Conservation (phyloP, 805 yeast genomes). For the Candida ponderosae region DNA sequence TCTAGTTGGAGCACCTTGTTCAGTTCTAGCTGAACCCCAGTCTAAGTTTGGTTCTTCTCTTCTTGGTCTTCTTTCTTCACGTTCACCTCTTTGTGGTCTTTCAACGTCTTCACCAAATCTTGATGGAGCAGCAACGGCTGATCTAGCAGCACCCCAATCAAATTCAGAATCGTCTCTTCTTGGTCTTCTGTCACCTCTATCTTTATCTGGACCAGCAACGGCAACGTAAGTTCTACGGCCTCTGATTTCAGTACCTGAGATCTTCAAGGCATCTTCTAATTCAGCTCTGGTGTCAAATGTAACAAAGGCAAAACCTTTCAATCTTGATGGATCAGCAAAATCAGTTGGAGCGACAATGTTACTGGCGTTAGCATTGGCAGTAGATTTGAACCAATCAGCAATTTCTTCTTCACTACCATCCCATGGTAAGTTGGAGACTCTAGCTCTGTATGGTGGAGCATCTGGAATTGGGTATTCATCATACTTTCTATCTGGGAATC, state of each 20-base stretch:
- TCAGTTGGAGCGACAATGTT: conserved; percentile 73
- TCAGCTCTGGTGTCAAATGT: conserved; percentile 74
- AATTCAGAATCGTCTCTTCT: conserved; percentile 30
- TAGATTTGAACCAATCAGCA: conserved; percentile 51
- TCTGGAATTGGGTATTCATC: conserved; percentile 80
- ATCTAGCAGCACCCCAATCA: conserved; percentile 39
- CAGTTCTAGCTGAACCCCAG: conserved; percentile 46
- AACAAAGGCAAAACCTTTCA: conserved; percentile 85
- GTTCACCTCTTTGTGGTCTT: conserved; percentile 20
- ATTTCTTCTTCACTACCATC: conserved; percentile 63
- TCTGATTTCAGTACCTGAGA: conserved; percentile 61
- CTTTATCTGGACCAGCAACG: conserved; percentile 67
- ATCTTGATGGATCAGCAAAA: conserved; percentile 47
- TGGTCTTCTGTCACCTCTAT: conserved; percentile 18
- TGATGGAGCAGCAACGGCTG: conserved; percentile 17
- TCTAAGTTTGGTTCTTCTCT: conserved; percentile 38
- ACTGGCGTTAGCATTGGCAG: conserved; percentile 40
- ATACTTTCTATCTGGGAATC: conserved; percentile 39
- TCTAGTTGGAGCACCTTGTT: conserved; percentile 27
- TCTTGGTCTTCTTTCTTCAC: conserved; percentile 22
- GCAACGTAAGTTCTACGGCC: conserved; percentile 68
- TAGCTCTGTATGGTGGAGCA: conserved; percentile 87
- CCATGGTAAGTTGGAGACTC: conserved; percentile 80
- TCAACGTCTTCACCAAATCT: conserved; percentile 17
- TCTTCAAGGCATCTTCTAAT: conserved; percentile 63